Evolutionary conservation across 345 rosid species (phyloP).

Genomic region (Eucalyptus tenuipes): DNA sequence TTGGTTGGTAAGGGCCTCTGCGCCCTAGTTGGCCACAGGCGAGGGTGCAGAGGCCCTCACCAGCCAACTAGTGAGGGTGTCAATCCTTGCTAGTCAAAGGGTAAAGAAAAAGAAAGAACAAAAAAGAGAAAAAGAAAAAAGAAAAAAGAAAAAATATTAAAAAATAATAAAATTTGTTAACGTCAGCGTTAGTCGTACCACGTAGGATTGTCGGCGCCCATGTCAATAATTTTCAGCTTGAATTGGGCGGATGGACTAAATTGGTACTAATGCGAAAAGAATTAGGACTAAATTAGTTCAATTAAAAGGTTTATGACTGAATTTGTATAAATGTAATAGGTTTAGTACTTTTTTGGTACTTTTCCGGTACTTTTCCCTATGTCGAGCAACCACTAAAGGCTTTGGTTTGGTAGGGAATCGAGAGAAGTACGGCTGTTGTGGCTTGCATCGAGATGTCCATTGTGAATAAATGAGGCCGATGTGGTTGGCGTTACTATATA

Average conservation of each 20-base stretch:
- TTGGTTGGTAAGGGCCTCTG: no score
- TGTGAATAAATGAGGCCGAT: fast-evolving
- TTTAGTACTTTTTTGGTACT: no score
- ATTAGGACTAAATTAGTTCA: fast-evolving
- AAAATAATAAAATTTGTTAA: no score
- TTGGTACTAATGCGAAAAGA: fast-evolving
- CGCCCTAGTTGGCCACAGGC: fast-evolving
- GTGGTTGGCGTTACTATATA: no score
- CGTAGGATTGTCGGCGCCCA: fast-evolving
- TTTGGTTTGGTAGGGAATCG: fast-evolving
- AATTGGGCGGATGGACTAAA: fast-evolving
- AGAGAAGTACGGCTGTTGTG: fast-evolving
- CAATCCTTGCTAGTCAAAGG: fast-evolving
- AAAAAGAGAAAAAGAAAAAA: fast-evolving
- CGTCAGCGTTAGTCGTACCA: fast-evolving
- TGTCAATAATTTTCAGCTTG: fast-evolving
- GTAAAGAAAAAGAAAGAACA: no score
- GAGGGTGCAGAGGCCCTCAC: no score
- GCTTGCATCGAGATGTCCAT: no score
- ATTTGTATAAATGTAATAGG: fast-evolving
- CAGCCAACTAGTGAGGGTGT: no score
- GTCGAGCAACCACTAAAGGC: no score
- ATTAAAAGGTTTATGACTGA: fast-evolving
- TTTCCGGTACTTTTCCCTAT: fast-evolving
- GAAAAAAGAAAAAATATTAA: fast-evolving